Percentiles rank a stretch among this genome's conserved stretches.
Conservation (phyloP, 1,284 basidiomycete species). For the Trichosporon sp. region DNA sequence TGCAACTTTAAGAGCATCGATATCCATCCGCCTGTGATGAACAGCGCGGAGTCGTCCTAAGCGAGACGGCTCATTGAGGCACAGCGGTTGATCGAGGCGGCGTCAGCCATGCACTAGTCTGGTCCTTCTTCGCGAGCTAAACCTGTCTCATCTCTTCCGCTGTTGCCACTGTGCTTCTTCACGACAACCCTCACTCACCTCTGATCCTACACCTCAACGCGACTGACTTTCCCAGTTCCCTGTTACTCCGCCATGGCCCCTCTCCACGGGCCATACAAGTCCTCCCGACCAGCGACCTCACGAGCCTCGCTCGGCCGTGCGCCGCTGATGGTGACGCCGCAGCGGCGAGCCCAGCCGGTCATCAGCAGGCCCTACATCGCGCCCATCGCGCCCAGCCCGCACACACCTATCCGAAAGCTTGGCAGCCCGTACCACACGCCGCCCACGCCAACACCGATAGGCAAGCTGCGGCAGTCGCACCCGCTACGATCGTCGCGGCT, state of each 20-base stretch:
- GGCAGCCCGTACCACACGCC: background rate
- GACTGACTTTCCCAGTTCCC: background rate
- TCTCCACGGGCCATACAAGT: background rate
- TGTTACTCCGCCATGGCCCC: background rate
- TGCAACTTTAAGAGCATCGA: no score
- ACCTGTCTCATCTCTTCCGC: background rate
- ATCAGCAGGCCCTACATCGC: no score
- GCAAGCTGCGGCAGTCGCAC: background rate
- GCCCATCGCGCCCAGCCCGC: background rate
- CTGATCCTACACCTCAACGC: no score
- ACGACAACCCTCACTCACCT: background rate
- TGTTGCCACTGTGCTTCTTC: background rate
- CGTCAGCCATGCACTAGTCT: no score
- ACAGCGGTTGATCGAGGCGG: no score
- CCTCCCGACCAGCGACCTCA: background rate
- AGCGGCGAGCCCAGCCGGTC: background rate
- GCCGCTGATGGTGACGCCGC: background rate
- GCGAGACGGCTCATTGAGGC: no score
- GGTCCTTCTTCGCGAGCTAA: background rate
- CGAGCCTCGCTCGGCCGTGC: background rate
- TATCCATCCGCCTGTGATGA: no score
- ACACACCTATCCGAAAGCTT: background rate
- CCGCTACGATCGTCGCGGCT: background rate
- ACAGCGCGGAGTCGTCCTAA: no score
- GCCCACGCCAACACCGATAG: background rate